phyloP scores from a whole-genome alignment of 768 basidiomycete genomes.

The Podaxis sp. region DNA sequence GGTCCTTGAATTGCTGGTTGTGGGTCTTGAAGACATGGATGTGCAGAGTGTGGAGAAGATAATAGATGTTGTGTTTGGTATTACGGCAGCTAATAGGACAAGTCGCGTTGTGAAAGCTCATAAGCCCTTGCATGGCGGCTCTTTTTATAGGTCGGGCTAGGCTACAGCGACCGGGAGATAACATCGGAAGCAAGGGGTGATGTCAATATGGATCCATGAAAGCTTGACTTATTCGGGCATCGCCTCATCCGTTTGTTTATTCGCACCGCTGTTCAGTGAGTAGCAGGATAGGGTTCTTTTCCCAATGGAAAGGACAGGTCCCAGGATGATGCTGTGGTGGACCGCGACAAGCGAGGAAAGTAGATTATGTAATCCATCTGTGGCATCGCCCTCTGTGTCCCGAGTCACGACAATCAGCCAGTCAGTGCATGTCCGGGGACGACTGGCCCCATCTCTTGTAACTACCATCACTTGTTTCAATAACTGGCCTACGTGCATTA shows the following conservation, averaged over 20 bases:
- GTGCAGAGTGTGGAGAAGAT: background rate
- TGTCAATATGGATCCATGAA: conserved; percentile 11
- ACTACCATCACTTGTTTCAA: conserved; percentile 2
- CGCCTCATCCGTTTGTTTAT: conserved; percentile 3
- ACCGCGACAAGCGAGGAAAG: background rate
- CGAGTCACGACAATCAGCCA: conserved; percentile 2
- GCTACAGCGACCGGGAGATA: conserved; percentile 2
- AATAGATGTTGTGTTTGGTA: background rate
- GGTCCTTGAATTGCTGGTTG: background rate
- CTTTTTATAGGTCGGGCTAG: background rate
- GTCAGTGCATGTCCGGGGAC: background rate
- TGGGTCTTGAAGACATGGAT: background rate
- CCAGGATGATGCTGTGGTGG: conserved; percentile 1
- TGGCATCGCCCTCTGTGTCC: conserved; percentile 2
- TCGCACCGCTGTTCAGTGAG: conserved; percentile 3
- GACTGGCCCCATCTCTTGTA: background rate
- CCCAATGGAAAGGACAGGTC: conserved; percentile 3
- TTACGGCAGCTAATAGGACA: background rate
- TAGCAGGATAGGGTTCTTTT: conserved; percentile 8
- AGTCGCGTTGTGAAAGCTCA: background rate
- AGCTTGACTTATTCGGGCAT: conserved; percentile 5
- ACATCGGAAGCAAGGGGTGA: conserved; percentile 14
- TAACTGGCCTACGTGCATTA: background rate
- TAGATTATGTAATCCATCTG: background rate
- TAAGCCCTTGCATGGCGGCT: background rate